Evolutionary conservation across 495 filamentous ascomycete species (phyloP).

Genomic region (Penicillium coffeae): DNA sequence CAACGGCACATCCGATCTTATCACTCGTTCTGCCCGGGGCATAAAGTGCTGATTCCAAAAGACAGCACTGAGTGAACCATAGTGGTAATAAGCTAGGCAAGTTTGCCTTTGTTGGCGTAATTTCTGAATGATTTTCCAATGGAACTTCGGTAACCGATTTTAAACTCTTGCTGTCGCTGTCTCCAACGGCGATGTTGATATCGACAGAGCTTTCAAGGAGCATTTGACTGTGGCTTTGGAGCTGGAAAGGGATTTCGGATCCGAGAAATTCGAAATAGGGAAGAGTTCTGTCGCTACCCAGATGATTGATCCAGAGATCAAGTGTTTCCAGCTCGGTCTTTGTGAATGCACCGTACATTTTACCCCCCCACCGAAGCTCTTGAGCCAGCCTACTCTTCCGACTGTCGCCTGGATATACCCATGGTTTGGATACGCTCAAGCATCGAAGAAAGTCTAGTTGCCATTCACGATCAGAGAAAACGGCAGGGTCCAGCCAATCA

Average conservation of each 20-base stretch:
- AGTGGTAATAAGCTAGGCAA: slow-evolving; percentile 23
- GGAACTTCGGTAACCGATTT: no score
- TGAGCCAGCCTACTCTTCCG: slow-evolving; percentile 31
- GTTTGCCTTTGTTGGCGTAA: no score
- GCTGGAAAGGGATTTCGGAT: no score
- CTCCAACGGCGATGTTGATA: no score
- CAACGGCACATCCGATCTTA: slow-evolving; percentile 20
- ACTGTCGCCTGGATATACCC: slow-evolving; percentile 36
- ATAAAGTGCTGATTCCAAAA: slow-evolving; percentile 29
- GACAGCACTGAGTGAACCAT: slow-evolving; percentile 34
- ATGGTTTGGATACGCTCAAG: slow-evolving; percentile 26
- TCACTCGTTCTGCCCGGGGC: slow-evolving; percentile 24
- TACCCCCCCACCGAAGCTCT: slow-evolving; percentile 41
- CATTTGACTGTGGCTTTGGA: no score
- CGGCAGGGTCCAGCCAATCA: slow-evolving; percentile 35
- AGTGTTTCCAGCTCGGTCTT: slow-evolving; percentile 33
- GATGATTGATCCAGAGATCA: slow-evolving; percentile 35
- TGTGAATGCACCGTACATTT: slow-evolving; percentile 50
- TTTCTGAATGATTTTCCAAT: no score
- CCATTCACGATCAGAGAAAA: slow-evolving; percentile 16
- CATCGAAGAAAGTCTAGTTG: slow-evolving; percentile 24
- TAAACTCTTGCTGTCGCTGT: no score
- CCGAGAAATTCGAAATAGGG: slow-evolving; percentile 1
- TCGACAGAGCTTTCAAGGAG: no score
- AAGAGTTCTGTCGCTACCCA: background rate